Evolutionary conservation across 805 yeast genomes (phyloP).

Genomic region (Ogataea populi-albae): DNA sequence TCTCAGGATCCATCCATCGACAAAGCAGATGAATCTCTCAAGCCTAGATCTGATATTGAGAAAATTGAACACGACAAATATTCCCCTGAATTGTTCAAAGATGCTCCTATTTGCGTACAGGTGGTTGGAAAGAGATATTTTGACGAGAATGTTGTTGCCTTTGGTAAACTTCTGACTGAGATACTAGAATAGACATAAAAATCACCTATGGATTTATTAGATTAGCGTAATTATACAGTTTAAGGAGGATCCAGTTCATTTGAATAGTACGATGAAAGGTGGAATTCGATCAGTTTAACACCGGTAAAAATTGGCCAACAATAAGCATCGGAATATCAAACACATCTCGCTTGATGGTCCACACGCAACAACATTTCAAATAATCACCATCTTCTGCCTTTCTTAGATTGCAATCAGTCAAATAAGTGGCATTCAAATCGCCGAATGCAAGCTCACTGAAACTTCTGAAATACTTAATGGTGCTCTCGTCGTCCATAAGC

Average conservation of each 20-base stretch:
- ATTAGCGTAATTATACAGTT: no score
- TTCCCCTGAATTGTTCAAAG: conserved; percentile 44
- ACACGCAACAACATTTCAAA: conserved; percentile 67
- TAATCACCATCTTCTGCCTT: conserved; percentile 39
- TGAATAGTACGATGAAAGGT: no score
- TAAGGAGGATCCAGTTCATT: no score
- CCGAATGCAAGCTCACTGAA: conserved; percentile 75
- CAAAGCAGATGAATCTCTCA: conserved; percentile 39
- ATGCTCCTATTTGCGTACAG: conserved; percentile 57
- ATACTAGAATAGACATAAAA: conserved; percentile 16
- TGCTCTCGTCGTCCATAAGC: conserved; percentile 76
- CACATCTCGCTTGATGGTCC: conserved; percentile 82
- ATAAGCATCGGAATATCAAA: conserved; percentile 83
- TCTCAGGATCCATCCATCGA: conserved; percentile 52
- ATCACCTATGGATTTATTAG: no score
- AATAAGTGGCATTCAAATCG: conserved; percentile 49
- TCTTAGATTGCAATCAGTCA: conserved; percentile 47
- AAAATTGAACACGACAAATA: conserved; percentile 46
- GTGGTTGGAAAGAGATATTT: conserved; percentile 51
- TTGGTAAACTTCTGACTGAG: conserved; percentile 31
- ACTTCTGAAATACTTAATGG: conserved; percentile 66
- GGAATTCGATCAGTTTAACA: conserved; percentile 37
- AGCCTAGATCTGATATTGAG: conserved; percentile 46
- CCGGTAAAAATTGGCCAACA: conserved; percentile 77
- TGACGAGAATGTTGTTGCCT: conserved; percentile 53